A percentile compares a stretch with the other conserved stretches of the same genome.
phyloP scores from a whole-genome alignment of 176 grass and related monocot species.

The Oryza longistaminata region DNA sequence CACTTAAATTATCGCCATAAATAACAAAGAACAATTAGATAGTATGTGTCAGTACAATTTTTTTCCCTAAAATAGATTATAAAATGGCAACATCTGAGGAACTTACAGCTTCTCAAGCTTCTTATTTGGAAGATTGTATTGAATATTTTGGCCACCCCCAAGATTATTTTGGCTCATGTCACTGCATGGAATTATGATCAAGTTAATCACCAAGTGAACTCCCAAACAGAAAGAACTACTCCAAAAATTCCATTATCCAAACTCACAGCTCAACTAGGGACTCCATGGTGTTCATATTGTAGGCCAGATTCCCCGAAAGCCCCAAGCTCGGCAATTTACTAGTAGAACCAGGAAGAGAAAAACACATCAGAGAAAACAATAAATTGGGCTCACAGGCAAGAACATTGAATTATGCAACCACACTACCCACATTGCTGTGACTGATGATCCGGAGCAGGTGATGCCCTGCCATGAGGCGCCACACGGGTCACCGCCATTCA shows the following conservation, averaged over 20 bases:
- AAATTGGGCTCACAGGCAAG: background rate
- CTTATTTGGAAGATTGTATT: slow-evolving; percentile 86
- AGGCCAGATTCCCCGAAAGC: slow-evolving; percentile 62
- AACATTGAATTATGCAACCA: slow-evolving; percentile 23
- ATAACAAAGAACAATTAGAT: background rate
- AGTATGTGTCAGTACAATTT: slow-evolving; percentile 16
- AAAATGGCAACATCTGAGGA: background rate
- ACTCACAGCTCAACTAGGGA: slow-evolving; percentile 90
- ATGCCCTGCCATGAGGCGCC: slow-evolving; percentile 75
- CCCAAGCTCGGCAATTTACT: slow-evolving; percentile 82
- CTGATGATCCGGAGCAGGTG: slow-evolving; percentile 70
- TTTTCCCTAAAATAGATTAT: background rate
- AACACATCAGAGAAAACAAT: slow-evolving; percentile 22
- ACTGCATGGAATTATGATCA: slow-evolving; percentile 53
- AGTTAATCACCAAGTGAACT: slow-evolving; percentile 18
- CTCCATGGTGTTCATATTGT: slow-evolving; percentile 68
- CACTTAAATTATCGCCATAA: background rate
- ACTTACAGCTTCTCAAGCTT: slow-evolving; percentile 81
- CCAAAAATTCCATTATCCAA: background rate
- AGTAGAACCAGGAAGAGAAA: slow-evolving; percentile 8
- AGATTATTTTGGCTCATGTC: slow-evolving; percentile 90
- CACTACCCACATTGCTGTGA: slow-evolving; percentile 82
- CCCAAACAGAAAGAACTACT: slow-evolving; percentile 7
- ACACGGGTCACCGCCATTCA: slow-evolving; percentile 75
- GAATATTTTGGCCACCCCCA: slow-evolving; percentile 68